phyloP scores from a whole-genome alignment of 192 early-diverging fungal species.

The Linnemannia schmuckeri region DNA sequence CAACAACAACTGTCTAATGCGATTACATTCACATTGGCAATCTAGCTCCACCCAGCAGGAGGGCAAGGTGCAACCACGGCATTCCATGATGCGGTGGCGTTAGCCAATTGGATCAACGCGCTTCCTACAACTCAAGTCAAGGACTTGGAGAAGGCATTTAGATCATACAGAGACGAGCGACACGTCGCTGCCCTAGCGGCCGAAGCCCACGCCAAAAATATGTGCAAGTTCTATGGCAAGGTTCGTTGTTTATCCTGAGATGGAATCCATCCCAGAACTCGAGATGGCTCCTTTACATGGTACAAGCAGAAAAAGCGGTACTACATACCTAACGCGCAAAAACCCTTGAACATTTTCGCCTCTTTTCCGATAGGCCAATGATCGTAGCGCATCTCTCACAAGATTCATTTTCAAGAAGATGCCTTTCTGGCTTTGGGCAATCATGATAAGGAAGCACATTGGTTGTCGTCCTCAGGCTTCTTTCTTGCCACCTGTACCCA shows the following conservation, averaged over 20 bases:
- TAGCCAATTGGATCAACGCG: constrained; percentile 6
- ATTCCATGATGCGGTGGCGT: constrained; percentile 4
- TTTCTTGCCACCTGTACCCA: constrained; percentile 6
- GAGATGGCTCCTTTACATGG: not conserved
- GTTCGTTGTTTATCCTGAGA: not conserved
- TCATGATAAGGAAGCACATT: not conserved
- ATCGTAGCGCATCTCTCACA: not conserved
- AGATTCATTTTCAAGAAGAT: constrained; percentile 7
- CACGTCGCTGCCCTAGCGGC: not conserved
- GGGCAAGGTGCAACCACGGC: constrained; percentile 1
- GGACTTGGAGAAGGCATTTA: constrained; percentile 14
- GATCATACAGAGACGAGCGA: not conserved
- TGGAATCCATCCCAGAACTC: not conserved
- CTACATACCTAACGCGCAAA: not conserved
- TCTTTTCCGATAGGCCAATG: not conserved
- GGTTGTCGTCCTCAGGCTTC: constrained; percentile 5
- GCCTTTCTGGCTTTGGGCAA: constrained; percentile 8
- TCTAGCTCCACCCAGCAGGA: constrained; percentile 12
- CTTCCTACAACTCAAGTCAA: constrained; percentile 5
- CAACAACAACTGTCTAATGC: not conserved
- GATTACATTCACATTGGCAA: too few species aligned
- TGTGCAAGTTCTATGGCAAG: not conserved
- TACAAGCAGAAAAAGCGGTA: not conserved
- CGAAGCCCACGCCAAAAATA: not conserved
- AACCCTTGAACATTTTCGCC: not conserved